A percentile compares a stretch with the other conserved stretches of the same genome.
Conservation (phyloP, 495 filamentous ascomycete genomes). For the Aspergillus indologenus region DNA sequence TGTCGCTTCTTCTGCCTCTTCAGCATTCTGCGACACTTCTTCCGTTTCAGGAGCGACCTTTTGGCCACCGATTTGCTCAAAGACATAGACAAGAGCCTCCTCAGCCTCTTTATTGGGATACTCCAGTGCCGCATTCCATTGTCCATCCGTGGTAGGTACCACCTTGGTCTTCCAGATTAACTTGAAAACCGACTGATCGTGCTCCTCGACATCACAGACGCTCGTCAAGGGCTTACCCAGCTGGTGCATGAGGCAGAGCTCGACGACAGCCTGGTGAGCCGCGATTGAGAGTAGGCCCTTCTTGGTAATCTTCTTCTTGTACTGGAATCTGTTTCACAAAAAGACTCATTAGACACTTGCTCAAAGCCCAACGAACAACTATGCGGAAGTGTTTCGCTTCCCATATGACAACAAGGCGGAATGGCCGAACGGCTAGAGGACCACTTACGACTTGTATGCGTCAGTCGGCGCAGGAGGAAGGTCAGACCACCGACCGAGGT, state of each 20-base stretch:
- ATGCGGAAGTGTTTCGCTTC: background rate
- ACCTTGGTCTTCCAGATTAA: conserved; percentile 31
- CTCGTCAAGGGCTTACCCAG: conserved; percentile 32
- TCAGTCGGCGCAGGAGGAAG: conserved; percentile 21
- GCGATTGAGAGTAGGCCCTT: conserved; percentile 25
- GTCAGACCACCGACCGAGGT: conserved; percentile 46
- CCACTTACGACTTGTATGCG: conserved; percentile 29
- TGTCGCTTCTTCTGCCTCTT: conserved; percentile 15
- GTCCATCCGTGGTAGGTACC: conserved; percentile 16
- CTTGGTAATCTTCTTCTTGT: conserved; percentile 23
- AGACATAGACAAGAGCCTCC: conserved; percentile 36
- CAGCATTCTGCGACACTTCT: conserved; percentile 1
- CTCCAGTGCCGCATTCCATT: conserved; percentile 30
- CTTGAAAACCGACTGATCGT: conserved; percentile 28
- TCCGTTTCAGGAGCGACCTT: conserved; percentile 11
- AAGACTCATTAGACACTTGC: background rate
- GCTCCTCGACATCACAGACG: conserved; percentile 29
- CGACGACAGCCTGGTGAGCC: conserved; percentile 45
- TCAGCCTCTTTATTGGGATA: conserved; percentile 31
- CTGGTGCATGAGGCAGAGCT: conserved; percentile 40
- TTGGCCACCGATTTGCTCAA: conserved; percentile 36
- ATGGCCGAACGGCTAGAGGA: background rate
- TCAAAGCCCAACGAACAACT: background rate
- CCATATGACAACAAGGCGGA: background rate
- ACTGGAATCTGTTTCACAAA: conserved; percentile 16